Conservation (phyloP, 2,329 filamentous ascomycete species). For the Epichloe elymi region DNA sequence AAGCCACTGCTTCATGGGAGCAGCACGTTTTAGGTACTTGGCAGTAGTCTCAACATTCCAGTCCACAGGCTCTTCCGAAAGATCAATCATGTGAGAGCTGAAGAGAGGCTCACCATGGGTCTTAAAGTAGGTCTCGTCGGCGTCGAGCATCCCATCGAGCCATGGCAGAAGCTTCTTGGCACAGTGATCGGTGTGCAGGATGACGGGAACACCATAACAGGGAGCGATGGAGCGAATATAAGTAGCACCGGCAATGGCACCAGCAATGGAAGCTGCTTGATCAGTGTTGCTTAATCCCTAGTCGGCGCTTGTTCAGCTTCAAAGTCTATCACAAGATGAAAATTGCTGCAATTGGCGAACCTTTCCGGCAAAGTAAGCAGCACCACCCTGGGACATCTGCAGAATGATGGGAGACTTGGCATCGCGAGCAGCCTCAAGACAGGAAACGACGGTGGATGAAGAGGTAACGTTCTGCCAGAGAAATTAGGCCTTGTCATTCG, state of each 20-base stretch:
- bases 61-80: slow-evolving; percentile 81
- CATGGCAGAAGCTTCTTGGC: slow-evolving; percentile 98
- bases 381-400: slow-evolving; percentile 86
- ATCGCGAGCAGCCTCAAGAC: slow-evolving; percentile 91
- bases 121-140: slow-evolving; percentile 94
- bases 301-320: background rate
- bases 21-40: slow-evolving; percentile 84
- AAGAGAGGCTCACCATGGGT: slow-evolving; percentile 82
- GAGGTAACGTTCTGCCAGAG: slow-evolving; percentile 68
- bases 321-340: background rate
- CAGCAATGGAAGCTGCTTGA: slow-evolving; percentile 80
- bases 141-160: slow-evolving; percentile 91
- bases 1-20: slow-evolving; percentile 96
- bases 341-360: slow-evolving; percentile 21
- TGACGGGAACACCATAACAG: slow-evolving; percentile 75
- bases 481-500: background rate
- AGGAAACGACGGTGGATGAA: slow-evolving; percentile 62
- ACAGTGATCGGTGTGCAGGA: slow-evolving; percentile 96
- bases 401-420: slow-evolving; percentile 84
- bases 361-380: slow-evolving; percentile 87
- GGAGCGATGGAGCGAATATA: slow-evolving; percentile 85
- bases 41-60: slow-evolving; percentile 89
- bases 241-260: slow-evolving; percentile 78
- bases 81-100: slow-evolving; percentile 96
- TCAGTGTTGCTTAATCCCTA: slow-evolving; percentile 63